Conservation (phyloP, 139 green algal species). For the Raphidocelis subcapitata region DNA sequence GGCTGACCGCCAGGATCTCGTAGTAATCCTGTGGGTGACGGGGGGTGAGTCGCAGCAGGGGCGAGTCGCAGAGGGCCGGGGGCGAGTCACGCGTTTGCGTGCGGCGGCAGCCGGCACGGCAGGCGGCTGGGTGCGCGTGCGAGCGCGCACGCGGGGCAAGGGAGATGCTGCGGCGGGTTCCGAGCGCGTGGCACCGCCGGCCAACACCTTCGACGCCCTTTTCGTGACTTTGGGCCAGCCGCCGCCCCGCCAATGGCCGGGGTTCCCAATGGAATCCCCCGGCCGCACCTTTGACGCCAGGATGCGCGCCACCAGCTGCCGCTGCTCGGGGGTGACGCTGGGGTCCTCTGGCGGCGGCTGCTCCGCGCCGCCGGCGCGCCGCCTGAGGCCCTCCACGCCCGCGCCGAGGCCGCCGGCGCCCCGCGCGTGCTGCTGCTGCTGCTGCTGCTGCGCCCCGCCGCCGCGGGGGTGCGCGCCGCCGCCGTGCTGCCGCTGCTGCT, state of each 20-base stretch:
- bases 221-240: too few relatives aligned
- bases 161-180: too few relatives aligned
- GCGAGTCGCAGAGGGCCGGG: too few relatives aligned
- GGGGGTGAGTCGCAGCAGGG: too few relatives aligned
- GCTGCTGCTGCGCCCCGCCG: background rate
- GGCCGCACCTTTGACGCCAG: constrained; percentile 26
- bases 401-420: constrained; percentile 7
- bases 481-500: background rate
- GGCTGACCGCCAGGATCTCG: constrained; percentile 44
- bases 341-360: constrained; percentile 1
- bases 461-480: background rate
- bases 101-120: too few relatives aligned
- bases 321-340: constrained; percentile 44
- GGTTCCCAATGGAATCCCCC: too few relatives aligned
- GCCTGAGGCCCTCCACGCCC: constrained; percentile 8
- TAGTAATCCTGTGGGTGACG: constrained; percentile 36
- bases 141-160: too few relatives aligned
- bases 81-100: too few relatives aligned
- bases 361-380: constrained; percentile 2
- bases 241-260: too few relatives aligned
- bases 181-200: too few relatives aligned
- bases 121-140: too few relatives aligned
- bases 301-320: constrained; percentile 41
- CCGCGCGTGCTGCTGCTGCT: constrained; percentile 7
- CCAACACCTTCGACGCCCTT: too few relatives aligned